phyloP scores from a whole-genome alignment of 768 basidiomycete genomes.

The Guyanaporus albipodus region DNA sequence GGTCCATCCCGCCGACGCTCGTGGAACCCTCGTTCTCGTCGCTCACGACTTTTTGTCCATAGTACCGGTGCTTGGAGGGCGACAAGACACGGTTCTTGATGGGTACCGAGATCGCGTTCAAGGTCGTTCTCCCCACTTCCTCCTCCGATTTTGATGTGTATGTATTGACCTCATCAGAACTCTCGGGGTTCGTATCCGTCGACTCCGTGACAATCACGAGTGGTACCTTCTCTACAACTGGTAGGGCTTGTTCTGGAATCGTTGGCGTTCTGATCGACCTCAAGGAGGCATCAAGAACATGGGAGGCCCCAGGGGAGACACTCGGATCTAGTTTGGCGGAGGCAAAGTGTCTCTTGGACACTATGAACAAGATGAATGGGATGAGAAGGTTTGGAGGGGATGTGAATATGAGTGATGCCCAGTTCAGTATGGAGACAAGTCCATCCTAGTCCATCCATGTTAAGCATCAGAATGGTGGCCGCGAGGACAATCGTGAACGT shows the following conservation, averaged over 20 bases:
- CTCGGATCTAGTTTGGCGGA: conserved; percentile 18
- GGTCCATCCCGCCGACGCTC: not conserved
- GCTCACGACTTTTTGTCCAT: conserved; percentile 10
- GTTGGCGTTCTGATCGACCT: not conserved
- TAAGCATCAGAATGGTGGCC: not conserved
- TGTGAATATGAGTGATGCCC: conserved; percentile 25
- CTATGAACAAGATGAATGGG: conserved; percentile 19
- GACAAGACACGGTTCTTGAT: conserved; percentile 18
- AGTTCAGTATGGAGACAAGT: conserved; percentile 17
- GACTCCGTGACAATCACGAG: conserved; percentile 19
- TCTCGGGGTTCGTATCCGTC: not conserved
- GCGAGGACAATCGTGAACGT: conserved; percentile 3
- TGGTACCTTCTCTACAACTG: conserved; percentile 9
- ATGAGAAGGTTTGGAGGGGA: conserved; percentile 22
- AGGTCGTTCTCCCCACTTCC: not conserved
- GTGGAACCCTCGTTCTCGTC: not conserved
- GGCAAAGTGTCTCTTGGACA: conserved; percentile 18
- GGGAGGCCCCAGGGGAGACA: conserved; percentile 1
- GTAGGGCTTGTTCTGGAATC: not conserved
- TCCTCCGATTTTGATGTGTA: not conserved
- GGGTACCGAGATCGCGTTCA: conserved; percentile 11
- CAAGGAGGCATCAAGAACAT: not conserved
- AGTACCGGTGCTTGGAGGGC: conserved; percentile 20
- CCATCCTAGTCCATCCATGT: conserved; percentile 3
- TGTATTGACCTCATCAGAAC: conserved; percentile 5